Evolutionary conservation across 2,329 filamentous ascomycete species (phyloP).

Genomic region (Monilinia laxa): DNA sequence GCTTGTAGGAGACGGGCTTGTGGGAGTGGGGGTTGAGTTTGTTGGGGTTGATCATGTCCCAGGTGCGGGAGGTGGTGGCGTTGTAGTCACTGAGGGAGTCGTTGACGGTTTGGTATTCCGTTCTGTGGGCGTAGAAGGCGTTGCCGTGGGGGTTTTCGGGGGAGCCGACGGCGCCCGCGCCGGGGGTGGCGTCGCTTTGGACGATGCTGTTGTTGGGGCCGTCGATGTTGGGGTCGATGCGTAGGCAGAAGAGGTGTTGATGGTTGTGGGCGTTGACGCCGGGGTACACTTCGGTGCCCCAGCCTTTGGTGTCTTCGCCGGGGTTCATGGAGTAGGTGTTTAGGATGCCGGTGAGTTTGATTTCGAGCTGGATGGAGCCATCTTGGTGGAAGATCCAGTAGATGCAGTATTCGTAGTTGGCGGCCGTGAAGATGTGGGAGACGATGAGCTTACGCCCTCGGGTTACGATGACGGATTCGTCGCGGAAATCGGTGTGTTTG

Average conservation of each 20-base stretch:
- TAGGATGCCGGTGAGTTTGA: slow-evolving; percentile 87
- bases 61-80: slow-evolving; percentile 74
- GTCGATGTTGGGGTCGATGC: slow-evolving; percentile 84
- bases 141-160: slow-evolving; percentile 86
- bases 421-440: slow-evolving; percentile 90
- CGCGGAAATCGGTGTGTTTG: slow-evolving; percentile 92
- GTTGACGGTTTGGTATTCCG: slow-evolving; percentile 68
- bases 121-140: slow-evolving; percentile 83
- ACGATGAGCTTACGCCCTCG: slow-evolving; percentile 82
- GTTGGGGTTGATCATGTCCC: slow-evolving; percentile 86
- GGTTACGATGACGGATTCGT: slow-evolving; percentile 83
- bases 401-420: slow-evolving; percentile 90
- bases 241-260: slow-evolving; percentile 90
- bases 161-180: slow-evolving; percentile 73
- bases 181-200: slow-evolving; percentile 72
- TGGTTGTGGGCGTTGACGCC: slow-evolving; percentile 94
- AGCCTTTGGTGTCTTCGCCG: slow-evolving; percentile 78
- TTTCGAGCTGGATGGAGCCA: slow-evolving; percentile 86
- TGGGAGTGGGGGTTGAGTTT: slow-evolving; percentile 83
- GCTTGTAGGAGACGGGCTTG: slow-evolving; percentile 83
- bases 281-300: slow-evolving; percentile 89
- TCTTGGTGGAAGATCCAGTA: slow-evolving; percentile 94
- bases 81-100: slow-evolving; percentile 78
- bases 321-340: slow-evolving; percentile 85
- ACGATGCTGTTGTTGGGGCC: slow-evolving; percentile 82